A percentile compares a stretch with the other conserved stretches of the same genome.
Evolutionary conservation across 1,284 basidiomycete genomes (phyloP).

Genomic region (Athelia sp.): DNA sequence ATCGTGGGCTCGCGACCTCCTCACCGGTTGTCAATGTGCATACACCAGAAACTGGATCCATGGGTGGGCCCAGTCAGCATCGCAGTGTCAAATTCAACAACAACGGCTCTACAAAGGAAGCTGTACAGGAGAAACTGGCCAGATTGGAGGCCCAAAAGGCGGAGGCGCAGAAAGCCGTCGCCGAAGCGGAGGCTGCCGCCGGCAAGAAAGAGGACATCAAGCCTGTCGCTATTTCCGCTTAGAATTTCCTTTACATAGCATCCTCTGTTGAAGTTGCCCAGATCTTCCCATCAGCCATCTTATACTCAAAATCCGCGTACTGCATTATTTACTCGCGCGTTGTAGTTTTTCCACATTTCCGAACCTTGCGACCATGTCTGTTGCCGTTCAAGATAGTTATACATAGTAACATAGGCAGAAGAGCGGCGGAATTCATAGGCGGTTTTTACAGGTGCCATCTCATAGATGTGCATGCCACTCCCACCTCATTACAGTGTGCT

Average conservation of each 20-base stretch:
- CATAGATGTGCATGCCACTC: too few relatives aligned
- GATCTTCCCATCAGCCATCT: not conserved
- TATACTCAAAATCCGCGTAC: not conserved
- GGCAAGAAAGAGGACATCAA: conserved; percentile 56
- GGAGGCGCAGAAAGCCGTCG: conserved; percentile 54
- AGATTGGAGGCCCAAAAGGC: conserved; percentile 51
- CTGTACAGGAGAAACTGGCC: conserved; percentile 50
- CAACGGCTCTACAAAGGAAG: conserved; percentile 24
- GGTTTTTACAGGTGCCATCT: too few relatives aligned
- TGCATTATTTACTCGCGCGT: not conserved
- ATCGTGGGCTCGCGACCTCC: conserved; percentile 61
- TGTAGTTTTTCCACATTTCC: conserved; percentile 1
- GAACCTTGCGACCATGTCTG: not conserved
- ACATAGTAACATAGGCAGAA: too few relatives aligned
- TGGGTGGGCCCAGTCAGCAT: conserved; percentile 55
- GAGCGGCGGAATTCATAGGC: too few relatives aligned
- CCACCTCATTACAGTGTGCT: too few relatives aligned
- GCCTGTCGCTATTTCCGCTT: conserved; percentile 50
- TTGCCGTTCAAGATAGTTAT: not conserved
- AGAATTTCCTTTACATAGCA: conserved; percentile 7
- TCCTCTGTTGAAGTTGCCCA: not conserved
- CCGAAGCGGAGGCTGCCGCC: conserved; percentile 49
- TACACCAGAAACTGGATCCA: conserved; percentile 60
- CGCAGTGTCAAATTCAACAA: conserved; percentile 66
- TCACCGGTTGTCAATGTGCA: conserved; percentile 55